Base-by-base conservation (phyloP, 768 basidiomycete genomes). In the Hygrocybe coccinea region DNA sequence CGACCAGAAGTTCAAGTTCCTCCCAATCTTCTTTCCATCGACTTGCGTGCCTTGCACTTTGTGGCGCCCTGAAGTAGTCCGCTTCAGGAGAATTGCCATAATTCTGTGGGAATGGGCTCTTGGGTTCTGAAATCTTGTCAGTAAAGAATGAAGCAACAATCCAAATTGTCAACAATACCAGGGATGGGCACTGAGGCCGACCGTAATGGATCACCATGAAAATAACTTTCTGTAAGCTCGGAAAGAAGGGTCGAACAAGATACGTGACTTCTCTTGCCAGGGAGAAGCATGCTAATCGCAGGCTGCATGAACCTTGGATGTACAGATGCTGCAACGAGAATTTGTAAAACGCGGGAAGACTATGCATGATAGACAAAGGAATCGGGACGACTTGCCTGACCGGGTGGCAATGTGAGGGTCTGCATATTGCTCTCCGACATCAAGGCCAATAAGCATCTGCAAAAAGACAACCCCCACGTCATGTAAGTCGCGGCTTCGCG, bases 21-120 rank as follows among this genome's bases (percentile, higher is more conserved):
- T 95, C 91, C 85, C 91, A 97, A 62, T 97, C 94, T 52, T 91
- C 87, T 63, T 90, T 89, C 84, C 92, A 97, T 56, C 94, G 74
- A 62, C 91, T 94, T 2, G 79, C 68, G 14, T 84, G 82, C 29
- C 80, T 76, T 24, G 78, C 67, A 22, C 69, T 66, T 14, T 65
- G 60, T 3, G 79, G 75, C 58, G 69, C 63, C 46, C 72, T 70
- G 66, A 85, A 84, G 65, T 85, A 87, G 39, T 85, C 86, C 7
- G 76, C 74, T 50, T 89, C 86, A 0, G 89, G 88, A 0, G 87
- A 87, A 5, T 79, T 77, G 47, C 71, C 67, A 67, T 47, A 70
- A 53, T 56, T 62, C 33, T 69, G 68, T 6, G 79, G 75, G n/a
- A 79, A 67, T 0, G 84, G 81, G 0, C 83, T 82, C 64, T 73